A percentile compares a stretch with the other conserved stretches of the same genome.
phyloP scores from a whole-genome alignment of 2,329 filamentous ascomycete genomes.

The Botrytis byssoidea region DNA sequence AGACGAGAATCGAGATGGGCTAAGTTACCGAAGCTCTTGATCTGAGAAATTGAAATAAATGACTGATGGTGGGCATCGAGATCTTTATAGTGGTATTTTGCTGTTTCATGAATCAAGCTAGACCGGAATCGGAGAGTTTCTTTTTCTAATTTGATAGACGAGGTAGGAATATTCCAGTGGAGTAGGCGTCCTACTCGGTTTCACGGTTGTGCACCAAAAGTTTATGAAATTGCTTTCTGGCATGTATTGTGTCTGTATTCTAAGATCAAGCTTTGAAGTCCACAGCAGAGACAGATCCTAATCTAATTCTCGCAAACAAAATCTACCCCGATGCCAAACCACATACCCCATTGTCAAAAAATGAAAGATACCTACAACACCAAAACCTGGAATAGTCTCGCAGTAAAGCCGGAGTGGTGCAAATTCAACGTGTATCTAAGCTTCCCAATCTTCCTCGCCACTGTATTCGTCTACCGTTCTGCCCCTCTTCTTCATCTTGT shows the following conservation, averaged over 20 bases:
- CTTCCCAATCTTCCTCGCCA: not conserved
- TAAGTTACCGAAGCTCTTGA: not conserved
- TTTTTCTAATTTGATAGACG: not conserved
- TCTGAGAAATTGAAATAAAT: not conserved
- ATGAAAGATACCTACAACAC: not conserved
- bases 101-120: not conserved
- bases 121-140: not conserved
- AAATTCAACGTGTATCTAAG: not conserved
- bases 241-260: not conserved
- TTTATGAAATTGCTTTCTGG: not conserved
- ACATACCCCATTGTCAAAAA: not conserved
- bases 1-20: fast-evolving
- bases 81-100: not conserved
- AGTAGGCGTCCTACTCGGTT: fast-evolving
- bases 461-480: not conserved
- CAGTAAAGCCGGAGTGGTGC: not conserved
- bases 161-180: not conserved
- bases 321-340: not conserved
- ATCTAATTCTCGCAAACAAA: not conserved
- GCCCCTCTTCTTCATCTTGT: not conserved
- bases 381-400: not conserved
- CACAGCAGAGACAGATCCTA: too few relatives aligned
- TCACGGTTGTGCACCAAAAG: not conserved
- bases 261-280: too few relatives aligned
- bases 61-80: not conserved